Base-by-base conservation (phyloP, 176 grass and related monocot species). In the Oryza coarctata region DNA sequence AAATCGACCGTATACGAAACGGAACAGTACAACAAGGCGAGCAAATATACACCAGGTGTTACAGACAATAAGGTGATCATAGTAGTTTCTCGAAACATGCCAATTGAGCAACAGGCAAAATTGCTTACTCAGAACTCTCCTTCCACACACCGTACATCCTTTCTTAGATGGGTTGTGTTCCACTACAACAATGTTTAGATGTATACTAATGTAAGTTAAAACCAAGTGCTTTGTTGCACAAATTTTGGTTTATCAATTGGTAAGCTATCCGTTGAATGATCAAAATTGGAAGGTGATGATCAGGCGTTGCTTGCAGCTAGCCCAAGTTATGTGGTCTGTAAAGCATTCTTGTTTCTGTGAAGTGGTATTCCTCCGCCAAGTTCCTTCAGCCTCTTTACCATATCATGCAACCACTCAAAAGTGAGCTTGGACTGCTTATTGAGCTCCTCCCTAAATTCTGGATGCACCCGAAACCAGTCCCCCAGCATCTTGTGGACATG, bases 401-500 rank as follows among this genome's bases (percentile, higher is more conserved):
- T 98, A 81, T 88, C 93, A 81, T 88, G 86, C 58, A 95, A 81
- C 82, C 82, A 95, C 77, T 95, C 91, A 22, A 99, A 99, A 12
- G 90, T 95, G 33, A 99, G 90, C 31, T 77, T 91, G 28, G 87
- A 83, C 80, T 93, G 96, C 23, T 47, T 82, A 91, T 99, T 99
- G 32, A 99, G 52, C 65, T 99, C 96, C 85, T 95, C 93, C 57
- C 96, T 91, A 66, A 95, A 79, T 33, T 92, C 76, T 1, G 96
- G 96, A 92, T 95, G 96, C 73, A 95, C 72, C 49, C 80, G 88
- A 80, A 99, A 99, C 89, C 87, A 99, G 77, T 90, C 63, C 8
- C 96, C 96, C n/a, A 99, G 52, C 93, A 99, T 78, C 78, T 99
- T 99, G 82, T 99, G 96, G 27, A 99, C 83, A 88, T 99, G 96